Percentiles rank a stretch among this genome's conserved stretches.
Conservation (phyloP, 108 stramenopile genomes). For the Skeletonema potamos region DNA sequence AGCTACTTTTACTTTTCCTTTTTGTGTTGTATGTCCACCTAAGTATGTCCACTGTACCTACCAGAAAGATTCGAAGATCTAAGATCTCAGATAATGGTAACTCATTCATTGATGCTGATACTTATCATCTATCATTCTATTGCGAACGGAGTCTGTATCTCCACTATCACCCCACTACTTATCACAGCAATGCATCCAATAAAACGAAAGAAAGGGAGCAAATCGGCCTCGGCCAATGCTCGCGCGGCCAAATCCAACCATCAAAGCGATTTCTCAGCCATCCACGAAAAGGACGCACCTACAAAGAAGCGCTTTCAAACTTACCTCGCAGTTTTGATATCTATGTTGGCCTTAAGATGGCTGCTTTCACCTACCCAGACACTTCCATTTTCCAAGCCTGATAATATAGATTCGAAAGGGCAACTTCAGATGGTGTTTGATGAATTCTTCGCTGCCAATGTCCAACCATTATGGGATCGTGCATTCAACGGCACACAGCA, state of each 20-base stretch:
- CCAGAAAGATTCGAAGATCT: no score
- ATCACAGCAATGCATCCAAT: not conserved
- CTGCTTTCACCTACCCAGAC: not conserved
- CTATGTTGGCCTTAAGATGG: not conserved
- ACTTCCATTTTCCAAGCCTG: not conserved
- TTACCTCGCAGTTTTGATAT: not conserved
- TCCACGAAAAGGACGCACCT: not conserved
- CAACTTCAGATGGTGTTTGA: conserved; percentile 16
- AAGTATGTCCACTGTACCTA: no score
- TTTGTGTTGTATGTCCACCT: no score
- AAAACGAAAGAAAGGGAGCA: conserved; percentile 4
- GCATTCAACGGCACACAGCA: conserved; percentile 27
- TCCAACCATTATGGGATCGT: conserved; percentile 35
- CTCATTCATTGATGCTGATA: no score
- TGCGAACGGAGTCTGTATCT: no score
- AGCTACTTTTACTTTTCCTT: no score
- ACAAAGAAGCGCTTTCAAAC: not conserved
- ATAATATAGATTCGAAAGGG: conserved; percentile 6
- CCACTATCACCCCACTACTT: no score
- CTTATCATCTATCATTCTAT: no score
- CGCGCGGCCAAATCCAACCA: not conserved
- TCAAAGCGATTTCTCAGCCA: not conserved
- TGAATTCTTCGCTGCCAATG: conserved; percentile 26
- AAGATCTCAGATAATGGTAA: no score
- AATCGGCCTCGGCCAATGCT: conserved; percentile 4